phyloP scores from a whole-genome alignment of 768 basidiomycete genomes.

The Rhizopogon vesiculosus region DNA sequence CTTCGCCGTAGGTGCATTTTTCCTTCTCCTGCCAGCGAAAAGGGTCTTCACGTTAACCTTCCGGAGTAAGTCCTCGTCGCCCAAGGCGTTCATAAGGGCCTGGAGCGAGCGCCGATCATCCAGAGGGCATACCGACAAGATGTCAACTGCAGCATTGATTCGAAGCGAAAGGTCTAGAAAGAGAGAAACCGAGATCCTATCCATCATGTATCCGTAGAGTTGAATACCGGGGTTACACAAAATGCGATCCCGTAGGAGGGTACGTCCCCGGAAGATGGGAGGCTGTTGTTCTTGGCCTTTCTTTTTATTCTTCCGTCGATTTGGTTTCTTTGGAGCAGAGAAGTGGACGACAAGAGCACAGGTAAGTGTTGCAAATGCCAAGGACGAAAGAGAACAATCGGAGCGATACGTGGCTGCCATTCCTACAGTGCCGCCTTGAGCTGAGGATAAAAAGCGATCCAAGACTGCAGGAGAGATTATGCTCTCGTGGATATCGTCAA shows the following conservation, averaged over 20 bases:
- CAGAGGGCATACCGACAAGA: constrained; percentile 28
- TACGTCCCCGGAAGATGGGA: constrained; percentile 6
- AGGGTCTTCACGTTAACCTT: constrained; percentile 22
- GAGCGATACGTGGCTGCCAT: constrained; percentile 38
- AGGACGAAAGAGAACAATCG: constrained; percentile 26
- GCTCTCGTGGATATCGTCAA: constrained; percentile 22
- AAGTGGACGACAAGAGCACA: constrained; percentile 32
- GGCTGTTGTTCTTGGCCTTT: background rate
- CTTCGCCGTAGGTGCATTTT: constrained; percentile 1
- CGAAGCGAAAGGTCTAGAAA: constrained; percentile 32
- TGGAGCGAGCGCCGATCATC: constrained; percentile 26
- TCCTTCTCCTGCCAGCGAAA: constrained; percentile 15
- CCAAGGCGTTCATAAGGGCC: constrained; percentile 33
- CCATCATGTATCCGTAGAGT: constrained; percentile 44
- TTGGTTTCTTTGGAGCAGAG: constrained; percentile 8
- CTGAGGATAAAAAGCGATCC: constrained; percentile 24
- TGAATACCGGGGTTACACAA: constrained; percentile 21
- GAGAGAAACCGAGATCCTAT: constrained; percentile 36
- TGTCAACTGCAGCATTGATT: constrained; percentile 34
- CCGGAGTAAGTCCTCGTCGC: constrained; percentile 27
- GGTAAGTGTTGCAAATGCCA: constrained; percentile 37
- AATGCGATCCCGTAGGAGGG: constrained; percentile 26
- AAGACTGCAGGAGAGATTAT: constrained; percentile 20
- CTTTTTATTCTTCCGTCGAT: background rate
- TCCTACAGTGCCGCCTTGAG: constrained; percentile 27